phyloP scores from a whole-genome alignment of 352 stramenopile genomes.

The Blastocystis sp. region DNA sequence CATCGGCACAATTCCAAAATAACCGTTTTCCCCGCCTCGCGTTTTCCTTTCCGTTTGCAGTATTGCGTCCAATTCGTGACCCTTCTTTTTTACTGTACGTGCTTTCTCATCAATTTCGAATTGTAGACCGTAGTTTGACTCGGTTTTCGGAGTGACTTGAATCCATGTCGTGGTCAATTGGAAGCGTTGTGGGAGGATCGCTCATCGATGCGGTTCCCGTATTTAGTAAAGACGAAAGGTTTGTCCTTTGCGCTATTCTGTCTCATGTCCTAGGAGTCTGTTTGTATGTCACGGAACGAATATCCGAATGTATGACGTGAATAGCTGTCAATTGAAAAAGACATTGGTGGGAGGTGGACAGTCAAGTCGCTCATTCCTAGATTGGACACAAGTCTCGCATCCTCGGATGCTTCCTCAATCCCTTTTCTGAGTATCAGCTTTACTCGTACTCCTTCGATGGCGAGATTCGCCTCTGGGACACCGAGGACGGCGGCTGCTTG shows the following conservation, averaged over 20 bases:
- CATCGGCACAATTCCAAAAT: neutral
- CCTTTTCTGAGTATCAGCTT: constrained; percentile 20
- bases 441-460: constrained; percentile 20
- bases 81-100: neutral
- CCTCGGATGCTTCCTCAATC: neutral
- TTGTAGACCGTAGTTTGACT: neutral
- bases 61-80: neutral
- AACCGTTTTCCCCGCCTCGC: neutral
- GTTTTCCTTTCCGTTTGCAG: neutral
- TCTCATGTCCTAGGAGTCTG: neutral
- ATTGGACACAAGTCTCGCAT: neutral
- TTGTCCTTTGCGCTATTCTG: neutral
- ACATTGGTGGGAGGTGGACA: neutral
- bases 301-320: constrained; percentile 37
- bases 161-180: constrained; percentile 51
- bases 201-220: neutral
- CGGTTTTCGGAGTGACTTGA: neutral
- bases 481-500: constrained; percentile 4
- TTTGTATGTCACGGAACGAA: constrained; percentile 54
- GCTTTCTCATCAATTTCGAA: too few relatives aligned
- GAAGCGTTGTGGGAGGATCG: constrained; percentile 27
- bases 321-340: neutral
- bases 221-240: constrained; percentile 33
- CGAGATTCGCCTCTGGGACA: constrained; percentile 42
- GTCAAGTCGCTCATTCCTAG: neutral